These are phyloP conservation scores for Sanguinoderma infundibulare DNA, from an alignment of 1,284 basidiomycete species.

Conservation along the genomic window DNA sequence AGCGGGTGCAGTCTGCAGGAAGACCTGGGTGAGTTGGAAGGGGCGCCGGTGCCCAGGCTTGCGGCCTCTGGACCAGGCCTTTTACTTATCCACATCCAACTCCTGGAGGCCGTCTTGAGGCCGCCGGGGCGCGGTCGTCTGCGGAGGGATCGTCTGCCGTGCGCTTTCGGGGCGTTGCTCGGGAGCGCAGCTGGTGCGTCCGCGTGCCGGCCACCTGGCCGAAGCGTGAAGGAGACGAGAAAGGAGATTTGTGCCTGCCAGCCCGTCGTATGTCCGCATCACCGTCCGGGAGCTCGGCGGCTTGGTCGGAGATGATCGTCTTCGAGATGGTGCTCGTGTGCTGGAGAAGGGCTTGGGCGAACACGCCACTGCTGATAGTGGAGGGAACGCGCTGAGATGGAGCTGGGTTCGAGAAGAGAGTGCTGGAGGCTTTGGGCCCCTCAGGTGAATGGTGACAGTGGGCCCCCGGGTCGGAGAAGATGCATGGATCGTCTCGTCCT, in stretches of 20 bases:
- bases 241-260: background rate
- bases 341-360: background rate
- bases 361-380: background rate
- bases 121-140: background rate
- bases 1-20: no score
- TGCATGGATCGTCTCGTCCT: no score
- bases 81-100: no score
- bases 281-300: background rate
- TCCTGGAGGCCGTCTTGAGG: no score
- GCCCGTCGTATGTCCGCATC: background rate
- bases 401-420: background rate
- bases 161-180: background rate
- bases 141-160: background rate
- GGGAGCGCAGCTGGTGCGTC: background rate
- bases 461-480: no score
- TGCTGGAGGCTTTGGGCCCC: no score
- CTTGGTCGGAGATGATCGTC: background rate
- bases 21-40: background rate
- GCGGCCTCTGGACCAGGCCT: background rate
- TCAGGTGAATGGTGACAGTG: no score
- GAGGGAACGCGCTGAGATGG: background rate
- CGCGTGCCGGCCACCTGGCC: no score
- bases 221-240: no score
- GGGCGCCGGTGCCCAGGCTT: background rate
- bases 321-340: background rate